phyloP scores from a whole-genome alignment of 306 rosid species.

The Carpinus viminea region DNA sequence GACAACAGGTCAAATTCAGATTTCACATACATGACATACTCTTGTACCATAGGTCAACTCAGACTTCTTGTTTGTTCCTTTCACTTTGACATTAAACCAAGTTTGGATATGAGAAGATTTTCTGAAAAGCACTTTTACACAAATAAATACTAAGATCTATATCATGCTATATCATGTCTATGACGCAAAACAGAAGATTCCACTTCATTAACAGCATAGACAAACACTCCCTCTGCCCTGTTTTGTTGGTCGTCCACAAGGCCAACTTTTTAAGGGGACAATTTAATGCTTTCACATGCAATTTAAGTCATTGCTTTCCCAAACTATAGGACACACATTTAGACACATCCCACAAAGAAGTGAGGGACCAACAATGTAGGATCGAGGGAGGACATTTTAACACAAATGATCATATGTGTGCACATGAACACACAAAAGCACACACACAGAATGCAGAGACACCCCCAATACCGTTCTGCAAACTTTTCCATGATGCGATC shows the following conservation, averaged over 20 bases:
- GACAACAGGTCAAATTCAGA: neutral
- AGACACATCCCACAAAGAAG: neutral
- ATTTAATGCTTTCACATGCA: slow-evolving; percentile 5
- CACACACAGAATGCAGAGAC: slow-evolving; percentile 20
- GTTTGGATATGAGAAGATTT: neutral
- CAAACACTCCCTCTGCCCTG: neutral
- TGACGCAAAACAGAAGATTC: neutral
- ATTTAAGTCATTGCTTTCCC: neutral
- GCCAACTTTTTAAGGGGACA: neutral
- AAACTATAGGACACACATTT: neutral
- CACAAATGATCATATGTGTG: slow-evolving; percentile 17
- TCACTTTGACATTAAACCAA: neutral
- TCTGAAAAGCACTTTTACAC: neutral
- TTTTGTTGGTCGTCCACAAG: neutral
- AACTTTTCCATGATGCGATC: slow-evolving; percentile 99
- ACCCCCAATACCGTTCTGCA: slow-evolving; percentile 76
- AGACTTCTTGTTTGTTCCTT: neutral
- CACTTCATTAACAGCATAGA: neutral
- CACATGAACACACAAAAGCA: slow-evolving; percentile 1
- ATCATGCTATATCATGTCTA: too few relatives aligned
- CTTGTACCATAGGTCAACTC: neutral
- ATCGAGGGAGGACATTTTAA: neutral
- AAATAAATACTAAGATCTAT: neutral
- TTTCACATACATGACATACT: neutral
- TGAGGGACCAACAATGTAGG: slow-evolving; percentile 2